Base-by-base conservation (phyloP, 768 basidiomycete genomes). In the Kwoniella mangroviensis region DNA sequence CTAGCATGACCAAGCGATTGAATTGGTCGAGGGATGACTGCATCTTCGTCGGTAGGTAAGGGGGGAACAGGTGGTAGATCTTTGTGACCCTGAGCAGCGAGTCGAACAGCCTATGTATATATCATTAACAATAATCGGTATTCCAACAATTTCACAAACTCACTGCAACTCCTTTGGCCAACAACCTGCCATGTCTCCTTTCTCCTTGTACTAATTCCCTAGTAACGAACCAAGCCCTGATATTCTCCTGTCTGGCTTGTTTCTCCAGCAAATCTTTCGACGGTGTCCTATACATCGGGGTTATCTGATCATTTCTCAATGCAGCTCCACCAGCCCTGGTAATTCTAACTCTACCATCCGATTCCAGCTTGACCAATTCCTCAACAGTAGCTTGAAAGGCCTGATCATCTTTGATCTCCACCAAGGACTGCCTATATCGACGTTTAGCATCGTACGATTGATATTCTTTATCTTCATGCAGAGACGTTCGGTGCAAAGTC, bases 181-280 rank as follows among this genome's bases (percentile, higher is more conserved):
- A 57, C 42, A 76, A 34, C 26, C 76, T 66, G 0, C 76, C 76
- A 72, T 79, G 62, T 22, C 78, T 63, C 63, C 72, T 67, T 45
- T 79, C 78, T 2, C 78, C 76, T 21, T 79, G 74, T 2, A 79
- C 73, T 40, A 79, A 41, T 68, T 79, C 78, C 51, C 78, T 63
- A 13, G 73, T 79, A 6, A 76, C 70, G 59, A 79, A 79, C 78
- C 78, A 79, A 28, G 76, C 76, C 26, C 70, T 56, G 4, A 74
- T 65, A 52, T 60, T 60, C 57, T 64, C 66, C 45, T 69, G 34
- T 19, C 64, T 34, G 22, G 40, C 56, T 17, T 60, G 34, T 49
- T 70, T 70, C 26, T 61, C 64, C 42, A 57, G 21, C 21, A 59
- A 22, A 59, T 65, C 64, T 34, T 58, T 62, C 6, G 62, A 57